Evolutionary conservation across 2,329 filamentous ascomycete genomes (phyloP).

Genomic region (Ophiostoma quercus): DNA sequence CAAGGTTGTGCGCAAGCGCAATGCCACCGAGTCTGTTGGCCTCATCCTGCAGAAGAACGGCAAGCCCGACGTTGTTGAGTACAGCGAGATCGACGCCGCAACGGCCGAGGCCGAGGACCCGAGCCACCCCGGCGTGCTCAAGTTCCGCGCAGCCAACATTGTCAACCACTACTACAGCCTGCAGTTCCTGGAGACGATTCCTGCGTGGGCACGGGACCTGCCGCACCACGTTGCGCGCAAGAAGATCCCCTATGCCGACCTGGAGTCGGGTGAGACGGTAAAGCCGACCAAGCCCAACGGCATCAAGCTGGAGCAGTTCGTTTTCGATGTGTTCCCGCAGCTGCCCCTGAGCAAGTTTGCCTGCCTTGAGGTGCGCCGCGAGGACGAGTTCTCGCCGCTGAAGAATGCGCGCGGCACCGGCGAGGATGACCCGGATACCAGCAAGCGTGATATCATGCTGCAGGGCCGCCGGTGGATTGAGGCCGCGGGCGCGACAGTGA

Average conservation of each 20-base stretch:
- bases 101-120: slow-evolving; percentile 86
- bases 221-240: slow-evolving; percentile 95
- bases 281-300: slow-evolving; percentile 95
- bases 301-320: slow-evolving; percentile 98
- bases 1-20: slow-evolving; percentile 98
- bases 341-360: slow-evolving; percentile 83
- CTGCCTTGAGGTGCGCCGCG: slow-evolving; percentile 89
- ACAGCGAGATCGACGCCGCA: slow-evolving; percentile 87
- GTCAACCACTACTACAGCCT: slow-evolving; percentile 99
- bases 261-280: slow-evolving; percentile 68
- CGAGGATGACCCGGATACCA: slow-evolving; percentile 91
- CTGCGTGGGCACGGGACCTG: slow-evolving; percentile 75
- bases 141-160: slow-evolving; percentile 97
- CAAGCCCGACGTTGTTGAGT: slow-evolving; percentile 95
- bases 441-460: slow-evolving; percentile 79
- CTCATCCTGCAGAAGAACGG: slow-evolving; percentile 93
- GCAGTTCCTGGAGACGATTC: slow-evolving; percentile 84
- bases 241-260: slow-evolving; percentile 89
- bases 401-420: slow-evolving; percentile 85
- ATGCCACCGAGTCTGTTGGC: slow-evolving; percentile 91
- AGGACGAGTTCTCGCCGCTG: slow-evolving; percentile 95
- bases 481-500: slow-evolving; percentile 69
- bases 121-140: slow-evolving; percentile 74
- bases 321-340: slow-evolving; percentile 96
- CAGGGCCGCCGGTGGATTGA: slow-evolving; percentile 85